These are phyloP conservation scores for Picea abies DNA, from an alignment of 83 land plant species.

Conservation along the genomic window DNA sequence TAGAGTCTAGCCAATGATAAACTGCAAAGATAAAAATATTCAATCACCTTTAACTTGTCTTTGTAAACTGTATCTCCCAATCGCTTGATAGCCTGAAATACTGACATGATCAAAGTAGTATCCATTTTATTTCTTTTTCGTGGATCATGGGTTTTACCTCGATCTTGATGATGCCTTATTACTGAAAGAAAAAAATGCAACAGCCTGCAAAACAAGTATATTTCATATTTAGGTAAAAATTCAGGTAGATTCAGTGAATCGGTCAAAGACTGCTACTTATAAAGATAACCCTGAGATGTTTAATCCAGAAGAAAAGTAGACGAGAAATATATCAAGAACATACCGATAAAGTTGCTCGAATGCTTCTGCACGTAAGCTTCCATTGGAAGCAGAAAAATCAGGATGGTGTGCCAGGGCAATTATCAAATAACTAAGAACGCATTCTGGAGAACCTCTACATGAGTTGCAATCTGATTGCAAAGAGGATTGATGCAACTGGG, in stretches of 20 bases:
- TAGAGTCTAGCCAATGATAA: neutral
- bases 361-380: conserved; percentile 43
- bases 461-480: conserved; percentile 33
- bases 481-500: conserved; percentile 37
- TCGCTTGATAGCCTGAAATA: conserved; percentile 42
- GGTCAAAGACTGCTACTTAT: neutral
- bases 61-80: conserved; percentile 51
- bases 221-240: conserved; percentile 2
- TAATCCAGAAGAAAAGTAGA: neutral
- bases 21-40: neutral
- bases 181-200: conserved; percentile 57
- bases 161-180: conserved; percentile 42
- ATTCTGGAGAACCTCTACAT: conserved; percentile 38
- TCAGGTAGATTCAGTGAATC: neutral
- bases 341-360: conserved; percentile 61
- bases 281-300: neutral
- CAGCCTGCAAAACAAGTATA: conserved; percentile 33
- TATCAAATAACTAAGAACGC: conserved; percentile 53
- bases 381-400: conserved; percentile 42
- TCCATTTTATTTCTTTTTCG: conserved; percentile 25
- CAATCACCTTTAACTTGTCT: conserved; percentile 47
- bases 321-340: neutral
- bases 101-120: conserved; percentile 30
- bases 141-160: conserved; percentile 28
- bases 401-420: conserved; percentile 67